Base-by-base conservation (phyloP, 2,329 filamentous ascomycete species). In the Diaporthe batatas region DNA sequence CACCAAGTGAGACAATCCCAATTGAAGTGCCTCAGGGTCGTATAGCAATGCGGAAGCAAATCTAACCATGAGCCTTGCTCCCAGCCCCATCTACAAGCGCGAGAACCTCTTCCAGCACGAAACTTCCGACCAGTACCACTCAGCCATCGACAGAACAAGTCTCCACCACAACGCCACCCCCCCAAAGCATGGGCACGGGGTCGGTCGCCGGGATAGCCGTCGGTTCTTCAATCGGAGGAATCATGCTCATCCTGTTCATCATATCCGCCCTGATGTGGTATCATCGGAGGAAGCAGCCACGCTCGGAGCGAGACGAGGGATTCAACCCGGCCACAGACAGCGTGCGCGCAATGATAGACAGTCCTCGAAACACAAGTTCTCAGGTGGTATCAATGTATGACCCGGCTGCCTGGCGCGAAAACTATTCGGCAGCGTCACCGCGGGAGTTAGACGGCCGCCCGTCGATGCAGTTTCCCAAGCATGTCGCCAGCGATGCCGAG, bases 221-320 rank as follows among this genome's bases (percentile, higher is more conserved):
- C 34, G 68, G 68, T 6, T 47, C 55, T 2, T 51, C 55, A 11
- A 29, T 62, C 6, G 68, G 68, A 11, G 68, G 44, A 4, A 62
- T 71, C 18, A 23, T 71, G 18, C 29, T 64, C 12, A 42, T 64
- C 14, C 47, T 71, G 1, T 44, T 71, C 32, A 39, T 71, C 8
- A 71, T 71, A 18, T 71, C 68, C 12, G 18, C 55, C 36, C 10
- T 64, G 29, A 65, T 72, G 70, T 72, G 70, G 70, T 72, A 72
- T 23, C 65, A 65, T 6, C 54, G 59, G 29, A 54, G 70, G 47
- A 67, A 47, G n/a, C 58, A 12, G 25, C 39, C 68, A 25, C 29
- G 1, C 16, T 18, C 36, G 6, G 36, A 59, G 11, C 1, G n/a
- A 1, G 29, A 68, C 7, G 51, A 47, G 7, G 29, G 34, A 25